These are phyloP conservation scores for Serpula lacrymans DNA, from an alignment of 768 basidiomycete species.

Conservation along the genomic window DNA sequence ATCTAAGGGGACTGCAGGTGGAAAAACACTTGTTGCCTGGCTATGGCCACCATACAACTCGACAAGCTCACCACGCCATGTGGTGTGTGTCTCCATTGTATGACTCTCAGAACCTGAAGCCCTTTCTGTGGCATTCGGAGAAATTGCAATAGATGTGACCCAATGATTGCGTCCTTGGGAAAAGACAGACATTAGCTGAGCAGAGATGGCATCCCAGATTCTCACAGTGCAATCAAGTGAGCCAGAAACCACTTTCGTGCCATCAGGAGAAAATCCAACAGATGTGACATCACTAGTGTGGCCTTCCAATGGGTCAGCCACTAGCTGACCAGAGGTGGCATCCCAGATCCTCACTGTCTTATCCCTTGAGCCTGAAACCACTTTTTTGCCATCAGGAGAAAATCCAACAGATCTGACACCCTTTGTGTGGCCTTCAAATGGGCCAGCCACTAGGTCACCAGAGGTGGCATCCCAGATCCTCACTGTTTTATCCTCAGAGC, in stretches of 20 bases:
- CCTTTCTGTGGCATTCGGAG: too few species aligned
- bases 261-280: conserved; percentile 8
- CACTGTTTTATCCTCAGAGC: conserved; percentile 51
- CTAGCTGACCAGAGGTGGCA: conserved; percentile 1
- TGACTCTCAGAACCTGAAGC: too few species aligned
- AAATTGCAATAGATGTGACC: conserved; percentile 19
- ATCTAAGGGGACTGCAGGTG: too few species aligned
- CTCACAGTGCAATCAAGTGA: too few species aligned
- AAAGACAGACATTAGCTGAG: too few species aligned
- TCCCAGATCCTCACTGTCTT: conserved; percentile 14
- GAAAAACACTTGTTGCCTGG: too few species aligned
- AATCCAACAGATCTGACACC: conserved; percentile 7
- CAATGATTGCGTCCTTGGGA: conserved; percentile 17
- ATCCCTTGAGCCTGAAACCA: conserved; percentile 12
- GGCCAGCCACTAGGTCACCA: conserved; percentile 21
- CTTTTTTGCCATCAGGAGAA: conserved; percentile 8
- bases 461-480: conserved; percentile 48
- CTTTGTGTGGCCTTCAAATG: conserved; percentile 9
- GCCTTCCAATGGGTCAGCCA: conserved; percentile 1
- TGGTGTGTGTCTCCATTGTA: too few species aligned
- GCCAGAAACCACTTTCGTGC: too few species aligned
- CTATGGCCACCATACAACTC: too few species aligned
- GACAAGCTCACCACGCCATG: too few species aligned
- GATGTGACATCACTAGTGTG: not conserved
- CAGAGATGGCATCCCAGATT: too few species aligned